Evolutionary conservation across 2,329 filamentous ascomycete genomes (phyloP).

Genomic region (Gnomoniopsis smithogilvyi): DNA sequence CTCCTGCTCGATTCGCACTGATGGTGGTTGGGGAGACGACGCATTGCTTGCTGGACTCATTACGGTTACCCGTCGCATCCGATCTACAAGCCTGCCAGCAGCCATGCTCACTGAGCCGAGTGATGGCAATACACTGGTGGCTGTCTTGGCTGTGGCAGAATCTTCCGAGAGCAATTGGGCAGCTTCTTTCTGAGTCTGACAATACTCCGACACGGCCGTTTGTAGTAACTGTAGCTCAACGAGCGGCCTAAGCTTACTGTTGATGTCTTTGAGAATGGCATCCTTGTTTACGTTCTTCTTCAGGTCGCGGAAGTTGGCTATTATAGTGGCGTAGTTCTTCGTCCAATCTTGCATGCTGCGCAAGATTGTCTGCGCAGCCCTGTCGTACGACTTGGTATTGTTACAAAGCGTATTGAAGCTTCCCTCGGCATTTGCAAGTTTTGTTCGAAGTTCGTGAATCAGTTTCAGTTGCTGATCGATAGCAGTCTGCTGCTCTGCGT

Average conservation of each 20-base stretch:
- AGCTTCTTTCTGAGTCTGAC: not conserved
- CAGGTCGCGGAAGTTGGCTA: not conserved
- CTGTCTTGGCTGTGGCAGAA: not conserved
- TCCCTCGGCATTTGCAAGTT: conserved; percentile 1
- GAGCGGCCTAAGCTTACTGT: conserved; percentile 11
- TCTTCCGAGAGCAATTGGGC: not conserved
- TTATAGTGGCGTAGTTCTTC: not conserved
- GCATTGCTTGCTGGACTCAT: conserved; percentile 5
- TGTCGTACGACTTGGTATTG: conserved; percentile 7
- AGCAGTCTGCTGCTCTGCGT: not conserved
- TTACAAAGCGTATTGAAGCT: conserved; percentile 1
- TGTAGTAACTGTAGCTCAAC: conserved; percentile 12
- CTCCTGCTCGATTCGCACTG: conserved; percentile 12
- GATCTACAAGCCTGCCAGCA: not conserved
- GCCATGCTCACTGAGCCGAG: not conserved
- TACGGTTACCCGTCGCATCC: conserved; percentile 10
- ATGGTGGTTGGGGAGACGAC: conserved; percentile 9
- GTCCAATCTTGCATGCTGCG: conserved; percentile 10
- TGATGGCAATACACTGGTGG: not conserved
- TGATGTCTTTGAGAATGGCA: not conserved
- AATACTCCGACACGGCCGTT: conserved; percentile 7
- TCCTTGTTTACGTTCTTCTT: not conserved
- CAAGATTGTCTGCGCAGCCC: conserved; percentile 1
- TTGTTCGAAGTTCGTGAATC: conserved; percentile 2
- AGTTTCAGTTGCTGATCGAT: not conserved